Evolutionary conservation across 140 eudicot species (phyloP), one percentile per base, ranked within the genome.

Genomic region (Cichorium intybus): DNA sequence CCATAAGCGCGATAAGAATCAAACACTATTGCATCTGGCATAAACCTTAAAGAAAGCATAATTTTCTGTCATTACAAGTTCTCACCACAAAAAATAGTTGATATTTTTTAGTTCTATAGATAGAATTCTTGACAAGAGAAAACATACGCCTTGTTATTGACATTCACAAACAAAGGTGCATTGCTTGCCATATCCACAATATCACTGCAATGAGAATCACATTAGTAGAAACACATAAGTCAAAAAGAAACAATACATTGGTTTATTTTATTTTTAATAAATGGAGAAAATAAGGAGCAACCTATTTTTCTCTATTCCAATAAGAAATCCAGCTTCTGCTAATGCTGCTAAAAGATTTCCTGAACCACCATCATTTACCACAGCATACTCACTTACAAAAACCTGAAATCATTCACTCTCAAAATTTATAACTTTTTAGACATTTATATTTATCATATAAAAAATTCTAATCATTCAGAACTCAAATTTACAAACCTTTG

Each of bases 361-460:
- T 8, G 34, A 70, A 27, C 87, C 94, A 75, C 89, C 90, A 4
- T 67, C 63, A 43, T 78, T 83, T 31, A 85, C 84, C 73, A 94
- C 99, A 66, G 97, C 99, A 69, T 94, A 94, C 70, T 94, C 99
- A 55, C 99, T 94, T 61, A 89, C 95, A 66, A 94, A 94, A 22
- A 87, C 99, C 99, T 93, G 86, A 60, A 69, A 52, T 70, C 48
- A 64, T 53, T 27, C 45, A 41, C 33, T 45, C 41, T 51, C 47
- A 60, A 12, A 24, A 28, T 24, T 78, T 68, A 66, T 64, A 52
- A 45, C 41, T 24, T 17, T 57, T 62, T 24, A 24, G 21, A 29
- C 10, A 7, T 51, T 6, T 2, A 11, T 34, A 52, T 14, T 24
- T 49, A 2, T 28, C n/a, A n/a, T n/a, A n/a, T n/a, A n/a, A n/a